Conservation (phyloP, 495 filamentous ascomycete species). For the Extremus antarcticus region DNA sequence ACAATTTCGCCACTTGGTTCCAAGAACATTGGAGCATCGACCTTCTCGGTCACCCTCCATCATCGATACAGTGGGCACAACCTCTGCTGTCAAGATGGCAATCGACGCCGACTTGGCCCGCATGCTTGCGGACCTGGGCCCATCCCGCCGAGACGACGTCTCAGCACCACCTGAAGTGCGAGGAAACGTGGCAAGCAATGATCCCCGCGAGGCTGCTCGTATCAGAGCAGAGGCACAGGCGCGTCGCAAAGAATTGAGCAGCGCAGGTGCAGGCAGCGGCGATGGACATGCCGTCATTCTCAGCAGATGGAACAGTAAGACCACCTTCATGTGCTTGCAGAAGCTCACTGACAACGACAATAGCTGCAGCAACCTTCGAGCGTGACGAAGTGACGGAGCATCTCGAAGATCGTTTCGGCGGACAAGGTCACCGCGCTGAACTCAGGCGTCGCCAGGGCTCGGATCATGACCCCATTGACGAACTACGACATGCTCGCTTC, state of each 20-base stretch:
- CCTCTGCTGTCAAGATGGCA: background rate
- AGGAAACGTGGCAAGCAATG: background rate
- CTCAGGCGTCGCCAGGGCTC: background rate
- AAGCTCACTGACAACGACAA: background rate
- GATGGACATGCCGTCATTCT: too few relatives aligned
- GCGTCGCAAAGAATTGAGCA: background rate
- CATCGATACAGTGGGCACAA: background rate
- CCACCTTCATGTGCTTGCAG: background rate
- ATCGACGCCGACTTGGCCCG: background rate
- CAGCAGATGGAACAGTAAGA: conserved; percentile 13
- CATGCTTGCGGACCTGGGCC: conserved; percentile 13
- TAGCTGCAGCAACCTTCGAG: conserved; percentile 4
- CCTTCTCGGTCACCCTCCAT: background rate
- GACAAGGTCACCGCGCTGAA: conserved; percentile 13
- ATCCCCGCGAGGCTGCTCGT: background rate
- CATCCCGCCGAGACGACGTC: conserved; percentile 7
- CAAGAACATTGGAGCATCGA: too few relatives aligned
- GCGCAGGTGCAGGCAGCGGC: background rate
- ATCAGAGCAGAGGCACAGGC: background rate
- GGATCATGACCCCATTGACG: background rate
- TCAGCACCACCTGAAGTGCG: conserved; percentile 2
- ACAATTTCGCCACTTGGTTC: too few relatives aligned
- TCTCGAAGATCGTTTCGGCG: conserved; percentile 6
- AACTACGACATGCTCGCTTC: background rate
- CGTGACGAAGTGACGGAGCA: conserved; percentile 7